Base-by-base conservation (phyloP, 352 stramenopile species). In the Blastocystis sp. region DNA sequence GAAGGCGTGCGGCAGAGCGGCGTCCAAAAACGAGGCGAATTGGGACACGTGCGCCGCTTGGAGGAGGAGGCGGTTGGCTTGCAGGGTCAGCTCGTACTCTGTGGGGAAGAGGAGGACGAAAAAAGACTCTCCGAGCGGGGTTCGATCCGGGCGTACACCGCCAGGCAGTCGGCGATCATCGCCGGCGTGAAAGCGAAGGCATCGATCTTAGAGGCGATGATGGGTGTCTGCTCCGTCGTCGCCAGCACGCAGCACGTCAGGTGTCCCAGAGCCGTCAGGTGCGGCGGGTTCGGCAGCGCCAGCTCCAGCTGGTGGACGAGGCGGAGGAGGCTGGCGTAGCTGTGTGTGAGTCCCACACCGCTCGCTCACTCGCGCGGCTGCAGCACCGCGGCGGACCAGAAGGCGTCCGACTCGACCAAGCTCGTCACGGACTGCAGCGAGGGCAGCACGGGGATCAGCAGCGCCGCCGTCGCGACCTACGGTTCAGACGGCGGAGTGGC, bases 221-320 rank as follows among this genome's bases (percentile, higher is more conserved):
- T 56, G 5, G 14, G 5, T 7, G 5, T 56, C 5, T 56, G 5
- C 48, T 56, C 48, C 48, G 14, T 14, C 5, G 48, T 14, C 5
- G 48, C 48, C 23, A 84, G 74, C 19, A 62, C 61, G 40, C 17
- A 2, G 34, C 74, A 43, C 5, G 66, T 56, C 2, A 84, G 23
- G 21, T 67, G 21, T 17, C 45, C 52, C n/a, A 56, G 19, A 17
- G 23, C 5, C 21, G 21, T 67, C 53, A 84, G 56, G 34, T 84
- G 74, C 2, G 69, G 56, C 65, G 52, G 56, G 43, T 28, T 21
- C 21, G 65, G 52, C 34, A 84, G 34, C 9, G 43, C 28, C 21
- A 84, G 23, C 19, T 84, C 74, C 74, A 84, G n/a, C 28, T 67
- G 11, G 23, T 69, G 11, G 10, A 84, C 56, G 34, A 64, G 21